A percentile compares a stretch with the other conserved stretches of the same genome.
phyloP scores from a whole-genome alignment of 2,329 filamentous ascomycete genomes.

The Ceratocystis alfenasii region DNA sequence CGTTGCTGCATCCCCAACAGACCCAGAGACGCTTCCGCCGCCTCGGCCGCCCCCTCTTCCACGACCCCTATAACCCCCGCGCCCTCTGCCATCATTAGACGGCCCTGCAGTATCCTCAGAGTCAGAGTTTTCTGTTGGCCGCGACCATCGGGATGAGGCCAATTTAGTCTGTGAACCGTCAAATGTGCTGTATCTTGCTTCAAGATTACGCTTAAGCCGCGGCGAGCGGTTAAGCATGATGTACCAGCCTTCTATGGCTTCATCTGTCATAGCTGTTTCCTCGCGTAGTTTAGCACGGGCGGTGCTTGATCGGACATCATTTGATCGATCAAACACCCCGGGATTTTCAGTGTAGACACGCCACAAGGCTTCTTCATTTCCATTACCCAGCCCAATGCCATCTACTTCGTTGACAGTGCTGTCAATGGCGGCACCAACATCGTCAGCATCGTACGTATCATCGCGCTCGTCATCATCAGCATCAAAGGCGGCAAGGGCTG shows the following conservation, averaged over 20 bases:
- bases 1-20: conserved; percentile 57
- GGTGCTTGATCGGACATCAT: conserved; percentile 45
- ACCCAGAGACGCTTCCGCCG: conserved; percentile 50
- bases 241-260: conserved; percentile 87
- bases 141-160: conserved; percentile 50
- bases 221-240: conserved; percentile 71
- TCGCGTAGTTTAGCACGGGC: conserved; percentile 52
- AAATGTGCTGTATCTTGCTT: conserved; percentile 56
- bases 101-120: conserved; percentile 30
- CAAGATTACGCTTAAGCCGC: conserved; percentile 54
- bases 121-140: conserved; percentile 1
- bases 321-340: conserved; percentile 58
- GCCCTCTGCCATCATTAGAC: conserved; percentile 32
- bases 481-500: conserved; percentile 79
- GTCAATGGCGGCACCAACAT: conserved; percentile 83
- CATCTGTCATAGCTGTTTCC: conserved; percentile 81
- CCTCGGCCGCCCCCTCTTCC: conserved; percentile 35
- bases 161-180: conserved; percentile 54
- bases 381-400: conserved; percentile 32
- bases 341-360: conserved; percentile 54
- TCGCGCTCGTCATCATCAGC: conserved; percentile 92
- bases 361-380: conserved; percentile 62
- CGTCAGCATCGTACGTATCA: conserved; percentile 87
- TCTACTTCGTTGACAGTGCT: conserved; percentile 46
- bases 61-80: conserved; percentile 37